phyloP scores from a whole-genome alignment of 1,284 basidiomycete species.

The Tilletia indica region DNA sequence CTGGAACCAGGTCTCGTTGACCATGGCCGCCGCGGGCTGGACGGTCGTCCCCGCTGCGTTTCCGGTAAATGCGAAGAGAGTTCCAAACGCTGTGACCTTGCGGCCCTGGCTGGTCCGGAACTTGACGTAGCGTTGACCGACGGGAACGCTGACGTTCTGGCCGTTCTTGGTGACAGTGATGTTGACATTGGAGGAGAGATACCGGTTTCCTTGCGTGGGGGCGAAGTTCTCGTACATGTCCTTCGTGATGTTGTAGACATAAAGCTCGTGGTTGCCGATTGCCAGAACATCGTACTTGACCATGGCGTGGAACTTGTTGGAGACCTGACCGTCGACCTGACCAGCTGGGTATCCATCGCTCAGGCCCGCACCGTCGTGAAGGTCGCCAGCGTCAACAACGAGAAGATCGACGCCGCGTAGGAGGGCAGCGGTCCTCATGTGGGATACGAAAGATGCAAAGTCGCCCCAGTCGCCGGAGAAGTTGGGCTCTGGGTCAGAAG shows the following conservation, averaged over 20 bases:
- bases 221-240: conserved; percentile 78
- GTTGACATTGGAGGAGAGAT: conserved; percentile 45
- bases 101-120: conserved; percentile 43
- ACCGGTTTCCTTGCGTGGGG: conserved; percentile 60
- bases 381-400: conserved; percentile 50
- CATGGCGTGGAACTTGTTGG: conserved; percentile 61
- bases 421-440: conserved; percentile 44
- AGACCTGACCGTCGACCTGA: conserved; percentile 46
- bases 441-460: conserved; percentile 53
- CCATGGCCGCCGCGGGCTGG: conserved; percentile 45
- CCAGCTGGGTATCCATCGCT: conserved; percentile 45
- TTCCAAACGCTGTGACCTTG: conserved; percentile 48
- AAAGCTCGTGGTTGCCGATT: conserved; percentile 87
- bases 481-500: conserved; percentile 51
- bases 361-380: conserved; percentile 54
- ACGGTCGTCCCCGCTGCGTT: conserved; percentile 40
- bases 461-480: conserved; percentile 47
- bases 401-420: conserved; percentile 50
- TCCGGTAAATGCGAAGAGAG: conserved; percentile 49
- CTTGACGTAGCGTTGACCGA: conserved; percentile 44
- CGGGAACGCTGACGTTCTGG: conserved; percentile 31
- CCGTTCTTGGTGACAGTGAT: conserved; percentile 37
- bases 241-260: conserved; percentile 71
- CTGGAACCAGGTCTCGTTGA: conserved; percentile 49
- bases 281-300: conserved; percentile 79